Conservation (phyloP, 805 yeast genomes). For the Suhomyces kilbournensis region DNA sequence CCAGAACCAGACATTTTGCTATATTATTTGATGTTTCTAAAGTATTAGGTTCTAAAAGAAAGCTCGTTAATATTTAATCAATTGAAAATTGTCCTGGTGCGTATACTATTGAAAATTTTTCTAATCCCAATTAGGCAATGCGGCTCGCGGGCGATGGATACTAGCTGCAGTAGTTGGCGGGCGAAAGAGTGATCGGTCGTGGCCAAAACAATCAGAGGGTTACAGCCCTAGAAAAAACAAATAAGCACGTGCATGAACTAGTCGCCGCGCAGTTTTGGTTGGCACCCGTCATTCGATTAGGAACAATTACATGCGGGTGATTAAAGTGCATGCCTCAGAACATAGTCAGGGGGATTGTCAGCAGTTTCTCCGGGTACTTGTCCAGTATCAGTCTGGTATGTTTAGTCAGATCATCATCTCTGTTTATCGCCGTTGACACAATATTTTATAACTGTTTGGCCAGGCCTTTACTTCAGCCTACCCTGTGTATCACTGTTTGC, state of each 20-base stretch:
- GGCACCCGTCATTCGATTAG: background rate
- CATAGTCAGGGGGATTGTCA: background rate
- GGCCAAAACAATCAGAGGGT: background rate
- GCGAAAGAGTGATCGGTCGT: background rate
- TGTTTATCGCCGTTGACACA: too few relatives aligned
- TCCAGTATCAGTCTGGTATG: background rate
- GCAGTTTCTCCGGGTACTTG: background rate
- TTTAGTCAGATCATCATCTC: background rate
- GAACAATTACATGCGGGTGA: background rate
- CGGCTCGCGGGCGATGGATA: conserved; percentile 1
- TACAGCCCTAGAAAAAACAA: background rate
- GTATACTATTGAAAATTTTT: conserved; percentile 2
- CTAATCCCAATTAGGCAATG: background rate
- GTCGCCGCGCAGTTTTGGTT: background rate
- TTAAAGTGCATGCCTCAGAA: background rate
- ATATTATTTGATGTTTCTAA: conserved; percentile 23
- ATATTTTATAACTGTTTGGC: background rate
- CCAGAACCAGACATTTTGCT: conserved; percentile 79
- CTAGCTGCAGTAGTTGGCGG: background rate
- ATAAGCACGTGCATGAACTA: background rate
- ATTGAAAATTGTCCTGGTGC: background rate
- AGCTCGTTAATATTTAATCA: conserved; percentile 4
- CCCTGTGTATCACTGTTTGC: background rate
- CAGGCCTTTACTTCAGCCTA: background rate
- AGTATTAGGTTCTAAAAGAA: conserved; percentile 15